phyloP scores from a whole-genome alignment of 345 rosid species.

The Eucalyptus regnans region DNA sequence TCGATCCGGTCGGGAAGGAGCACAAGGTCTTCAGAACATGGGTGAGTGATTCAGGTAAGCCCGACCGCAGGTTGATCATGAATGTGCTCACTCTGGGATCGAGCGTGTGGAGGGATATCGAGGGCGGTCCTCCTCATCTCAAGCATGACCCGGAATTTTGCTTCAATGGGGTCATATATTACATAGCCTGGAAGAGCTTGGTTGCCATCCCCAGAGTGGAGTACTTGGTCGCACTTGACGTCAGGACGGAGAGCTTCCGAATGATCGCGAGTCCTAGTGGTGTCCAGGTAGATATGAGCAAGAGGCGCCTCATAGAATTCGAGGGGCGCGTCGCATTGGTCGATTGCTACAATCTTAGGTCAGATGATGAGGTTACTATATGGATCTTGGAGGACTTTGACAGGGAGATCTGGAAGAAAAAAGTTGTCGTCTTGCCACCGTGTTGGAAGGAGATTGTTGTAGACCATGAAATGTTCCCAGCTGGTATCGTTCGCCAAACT shows the following conservation, averaged over 20 bases:
- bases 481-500: background rate
- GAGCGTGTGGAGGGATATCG: background rate
- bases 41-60: background rate
- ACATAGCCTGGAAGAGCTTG: background rate
- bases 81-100: background rate
- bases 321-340: background rate
- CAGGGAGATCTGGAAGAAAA: background rate
- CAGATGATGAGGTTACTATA: background rate
- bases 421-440: background rate
- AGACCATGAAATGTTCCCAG: background rate
- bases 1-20: background rate
- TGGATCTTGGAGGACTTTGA: background rate
- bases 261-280: background rate
- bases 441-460: conserved; percentile 1
- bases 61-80: background rate
- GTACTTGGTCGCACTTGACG: background rate
- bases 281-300: background rate
- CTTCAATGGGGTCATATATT: background rate
- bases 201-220: background rate
- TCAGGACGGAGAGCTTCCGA: background rate
- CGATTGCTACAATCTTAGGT: background rate
- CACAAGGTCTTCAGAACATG: background rate
- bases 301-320: background rate
- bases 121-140: background rate
- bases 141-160: background rate